These are phyloP conservation scores for Candida pseudofarinosa DNA, from an alignment of 805 yeast species.

Conservation along the genomic window DNA sequence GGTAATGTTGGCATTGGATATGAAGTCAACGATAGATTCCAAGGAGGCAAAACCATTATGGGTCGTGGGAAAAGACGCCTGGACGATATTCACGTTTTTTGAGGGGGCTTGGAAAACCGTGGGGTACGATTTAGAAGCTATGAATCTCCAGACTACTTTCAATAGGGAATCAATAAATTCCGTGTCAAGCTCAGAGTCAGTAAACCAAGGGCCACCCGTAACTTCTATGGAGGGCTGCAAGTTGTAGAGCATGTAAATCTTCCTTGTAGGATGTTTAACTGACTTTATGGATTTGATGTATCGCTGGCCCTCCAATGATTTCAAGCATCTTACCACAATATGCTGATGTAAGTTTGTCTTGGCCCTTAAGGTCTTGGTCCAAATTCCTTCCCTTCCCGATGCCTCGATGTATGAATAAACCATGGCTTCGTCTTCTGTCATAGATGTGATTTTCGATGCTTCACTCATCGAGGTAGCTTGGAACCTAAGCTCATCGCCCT, in stretches of 20 bases:
- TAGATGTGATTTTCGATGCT: slow-evolving; percentile 70
- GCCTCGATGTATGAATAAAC: slow-evolving; percentile 90
- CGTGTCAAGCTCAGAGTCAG: slow-evolving; percentile 90
- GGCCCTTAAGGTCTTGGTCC: slow-evolving; percentile 90
- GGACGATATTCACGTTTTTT: slow-evolving; percentile 33
- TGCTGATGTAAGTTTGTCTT: slow-evolving; percentile 88
- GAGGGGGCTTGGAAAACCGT: slow-evolving; percentile 52
- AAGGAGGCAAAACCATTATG: slow-evolving; percentile 65
- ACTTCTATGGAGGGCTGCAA: slow-evolving; percentile 92
- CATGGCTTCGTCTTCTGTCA: slow-evolving; percentile 86
- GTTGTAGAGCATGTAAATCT: slow-evolving; percentile 91
- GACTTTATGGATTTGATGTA: slow-evolving; percentile 86
- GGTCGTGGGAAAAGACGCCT: slow-evolving; percentile 51
- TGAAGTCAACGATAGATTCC: slow-evolving; percentile 73
- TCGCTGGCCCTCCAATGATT: slow-evolving; percentile 72
- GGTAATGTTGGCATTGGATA: slow-evolving; percentile 67
- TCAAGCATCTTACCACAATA: slow-evolving; percentile 79
- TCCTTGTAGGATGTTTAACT: slow-evolving; percentile 89
- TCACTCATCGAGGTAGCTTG: slow-evolving; percentile 71
- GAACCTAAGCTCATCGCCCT: slow-evolving; percentile 64
- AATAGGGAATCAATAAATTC: slow-evolving; percentile 85
- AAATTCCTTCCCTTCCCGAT: slow-evolving; percentile 90
- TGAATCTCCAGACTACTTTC: slow-evolving; percentile 83
- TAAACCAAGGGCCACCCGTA: slow-evolving; percentile 99
- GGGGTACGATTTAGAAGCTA: slow-evolving; percentile 74